Percentiles rank a stretch among this genome's conserved stretches.
phyloP scores from a whole-genome alignment of 1,284 basidiomycete genomes.

The Neonothopanus nambi region DNA sequence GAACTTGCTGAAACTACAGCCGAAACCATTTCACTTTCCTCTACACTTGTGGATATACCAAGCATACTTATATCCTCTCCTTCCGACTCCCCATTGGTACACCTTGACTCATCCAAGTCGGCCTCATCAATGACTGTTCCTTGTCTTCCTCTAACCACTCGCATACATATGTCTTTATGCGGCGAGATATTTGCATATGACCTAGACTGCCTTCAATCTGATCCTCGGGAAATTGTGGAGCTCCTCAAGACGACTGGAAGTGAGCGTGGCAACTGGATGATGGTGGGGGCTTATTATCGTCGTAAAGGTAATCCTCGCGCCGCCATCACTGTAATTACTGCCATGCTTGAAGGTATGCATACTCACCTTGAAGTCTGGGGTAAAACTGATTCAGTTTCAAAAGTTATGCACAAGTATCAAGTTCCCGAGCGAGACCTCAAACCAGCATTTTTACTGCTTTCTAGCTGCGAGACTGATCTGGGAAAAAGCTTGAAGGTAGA shows the following conservation, averaged over 20 bases:
- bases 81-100: conserved; percentile 10
- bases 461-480: conserved; percentile 54
- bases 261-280: conserved; percentile 55
- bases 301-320: conserved; percentile 43
- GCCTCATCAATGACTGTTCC: conserved; percentile 9
- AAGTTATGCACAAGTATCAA: conserved; percentile 43
- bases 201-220: conserved; percentile 40
- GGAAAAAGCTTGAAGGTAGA: conserved; percentile 31
- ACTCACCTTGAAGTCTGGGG: not conserved
- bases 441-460: conserved; percentile 52
- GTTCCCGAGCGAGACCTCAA: conserved; percentile 40
- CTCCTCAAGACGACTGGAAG: conserved; percentile 42
- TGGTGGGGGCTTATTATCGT: conserved; percentile 53
- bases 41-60: not conserved
- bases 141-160: conserved; percentile 28
- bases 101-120: not conserved
- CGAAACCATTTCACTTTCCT: not conserved
- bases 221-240: conserved; percentile 45
- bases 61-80: not conserved
- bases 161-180: conserved; percentile 33
- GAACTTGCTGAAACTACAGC: not conserved
- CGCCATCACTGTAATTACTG: conserved; percentile 43
- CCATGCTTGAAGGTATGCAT: conserved; percentile 49
- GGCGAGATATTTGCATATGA: conserved; percentile 43
- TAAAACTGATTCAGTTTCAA: conserved; percentile 2